Base-by-base conservation (phyloP, 2,329 filamentous ascomycete genomes). In the Fusarium guadeloupense region DNA sequence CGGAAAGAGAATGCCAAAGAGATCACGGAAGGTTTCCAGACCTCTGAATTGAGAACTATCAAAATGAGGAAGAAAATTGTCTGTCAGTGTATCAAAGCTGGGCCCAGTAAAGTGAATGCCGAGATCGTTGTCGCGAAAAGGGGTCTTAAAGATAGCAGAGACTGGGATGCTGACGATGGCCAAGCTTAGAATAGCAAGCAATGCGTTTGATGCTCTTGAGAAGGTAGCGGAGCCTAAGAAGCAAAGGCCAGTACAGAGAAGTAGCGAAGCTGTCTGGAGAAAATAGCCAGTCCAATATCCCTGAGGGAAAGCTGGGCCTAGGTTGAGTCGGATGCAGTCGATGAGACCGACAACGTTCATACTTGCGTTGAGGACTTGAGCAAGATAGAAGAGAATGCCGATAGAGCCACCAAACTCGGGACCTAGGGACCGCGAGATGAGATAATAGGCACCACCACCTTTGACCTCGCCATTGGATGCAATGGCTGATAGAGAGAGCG, bases 341-440 rank as follows among this genome's bases (percentile, higher is more conserved):
- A 96, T 85, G 39, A 96, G 81, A 78, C 92, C 92, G 37, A 96
- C 91, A 20, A 93, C 86, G 70, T 96, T 96, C 82, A 96, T 85
- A 31, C 90, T 90, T 1, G 92, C 93, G 71, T 94, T 96, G 70
- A 96, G 86, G 3, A 91, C 89, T 63, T 92, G 91, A n/a, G 92
- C 91, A n/a, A 96, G 80, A 72, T 95, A 96, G 75, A 96, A 96
- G 12, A 96, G 85, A 20, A 96, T 83, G 3, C 92, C 92, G 62
- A 96, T 96, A 2, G 91, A 92, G 14, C 92, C 92, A 21, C 92
- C 92, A 72, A 96, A 96, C 70, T 96, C 92, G 7, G 92, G 92
- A 0, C 92, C 92, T 4, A 96, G 78, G 38, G 90, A 93, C 59
- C 92, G 85, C 7, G 92, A 96, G 53, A 96, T 96, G 52, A 96